These are phyloP conservation scores for Aschersonia sp. DNA, from an alignment of 2,329 filamentous ascomycete species.

Conservation along the genomic window DNA sequence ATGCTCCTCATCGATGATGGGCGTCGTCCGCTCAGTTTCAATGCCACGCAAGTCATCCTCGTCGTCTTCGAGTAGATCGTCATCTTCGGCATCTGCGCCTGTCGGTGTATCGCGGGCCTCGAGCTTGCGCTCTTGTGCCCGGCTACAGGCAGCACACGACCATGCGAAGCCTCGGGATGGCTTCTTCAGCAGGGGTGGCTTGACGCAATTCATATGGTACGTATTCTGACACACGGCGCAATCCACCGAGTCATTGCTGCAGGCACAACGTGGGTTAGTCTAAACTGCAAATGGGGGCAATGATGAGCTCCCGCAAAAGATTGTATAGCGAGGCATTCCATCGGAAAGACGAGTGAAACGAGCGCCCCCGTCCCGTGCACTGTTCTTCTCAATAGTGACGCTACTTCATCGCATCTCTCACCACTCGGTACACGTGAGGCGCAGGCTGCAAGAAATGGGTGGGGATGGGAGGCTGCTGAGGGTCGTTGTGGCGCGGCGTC, in stretches of 20 bases:
- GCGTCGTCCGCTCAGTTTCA: conserved; percentile 49
- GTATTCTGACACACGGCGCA: conserved; percentile 91
- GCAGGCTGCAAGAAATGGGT: neutral
- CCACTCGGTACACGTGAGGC: no score
- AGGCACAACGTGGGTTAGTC: neutral
- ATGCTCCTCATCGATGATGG: conserved; percentile 42
- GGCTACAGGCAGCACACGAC: conserved; percentile 92
- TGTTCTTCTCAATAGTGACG: no score
- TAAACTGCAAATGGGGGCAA: neutral
- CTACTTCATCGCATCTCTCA: no score
- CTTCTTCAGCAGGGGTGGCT: conserved; percentile 84
- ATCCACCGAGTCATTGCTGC: conserved; percentile 84
- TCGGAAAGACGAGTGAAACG: no score
- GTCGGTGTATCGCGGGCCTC: conserved; percentile 81
- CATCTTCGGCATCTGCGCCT: conserved; percentile 54
- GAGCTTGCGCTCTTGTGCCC: conserved; percentile 84
- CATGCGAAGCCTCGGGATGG: conserved; percentile 94
- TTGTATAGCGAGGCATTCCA: no score
- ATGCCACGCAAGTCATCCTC: conserved; percentile 48
- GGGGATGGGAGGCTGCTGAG: neutral
- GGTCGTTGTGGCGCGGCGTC: neutral
- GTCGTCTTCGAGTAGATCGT: conserved; percentile 52
- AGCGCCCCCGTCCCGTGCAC: no score
- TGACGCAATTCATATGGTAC: conserved; percentile 97
- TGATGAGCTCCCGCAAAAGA: no score